phyloP scores from a whole-genome alignment of 1,284 basidiomycete genomes.

The Pseudozyma sp. region DNA sequence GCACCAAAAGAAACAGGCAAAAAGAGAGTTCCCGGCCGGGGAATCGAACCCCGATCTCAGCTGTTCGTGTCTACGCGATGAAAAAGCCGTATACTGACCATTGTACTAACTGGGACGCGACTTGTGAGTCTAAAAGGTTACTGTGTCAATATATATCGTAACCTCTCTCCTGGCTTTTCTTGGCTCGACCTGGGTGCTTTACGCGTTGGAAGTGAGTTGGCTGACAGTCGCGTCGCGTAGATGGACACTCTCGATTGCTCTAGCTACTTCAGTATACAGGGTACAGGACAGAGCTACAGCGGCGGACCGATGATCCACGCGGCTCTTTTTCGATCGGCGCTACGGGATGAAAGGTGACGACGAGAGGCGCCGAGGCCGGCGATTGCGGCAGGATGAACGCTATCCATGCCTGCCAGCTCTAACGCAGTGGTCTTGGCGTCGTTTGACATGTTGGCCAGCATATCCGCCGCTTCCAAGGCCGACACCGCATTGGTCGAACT shows the following conservation, averaged over 20 bases:
- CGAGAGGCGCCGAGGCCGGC: not conserved
- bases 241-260: too few species aligned
- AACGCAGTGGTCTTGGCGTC: conserved; percentile 26
- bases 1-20: conserved; percentile 1
- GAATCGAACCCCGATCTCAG: conserved; percentile 54
- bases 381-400: not conserved
- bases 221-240: too few species aligned
- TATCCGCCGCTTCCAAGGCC: conserved; percentile 20
- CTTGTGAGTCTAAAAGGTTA: too few species aligned
- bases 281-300: conserved; percentile 10
- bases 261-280: not conserved
- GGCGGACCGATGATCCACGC: conserved; percentile 32
- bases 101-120: conserved; percentile 16
- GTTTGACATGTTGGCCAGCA: conserved; percentile 39
- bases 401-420: conserved; percentile 33
- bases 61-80: conserved; percentile 7
- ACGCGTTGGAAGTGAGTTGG: too few species aligned
- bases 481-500: not conserved
- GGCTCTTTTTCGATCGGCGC: not conserved
- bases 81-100: conserved; percentile 26
- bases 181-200: too few species aligned
- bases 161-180: too few species aligned
- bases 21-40: conserved; percentile 39
- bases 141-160: too few species aligned
- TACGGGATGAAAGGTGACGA: not conserved